Conservation (phyloP, 2,329 filamentous ascomycete genomes). For the Xylaria sp. region DNA sequence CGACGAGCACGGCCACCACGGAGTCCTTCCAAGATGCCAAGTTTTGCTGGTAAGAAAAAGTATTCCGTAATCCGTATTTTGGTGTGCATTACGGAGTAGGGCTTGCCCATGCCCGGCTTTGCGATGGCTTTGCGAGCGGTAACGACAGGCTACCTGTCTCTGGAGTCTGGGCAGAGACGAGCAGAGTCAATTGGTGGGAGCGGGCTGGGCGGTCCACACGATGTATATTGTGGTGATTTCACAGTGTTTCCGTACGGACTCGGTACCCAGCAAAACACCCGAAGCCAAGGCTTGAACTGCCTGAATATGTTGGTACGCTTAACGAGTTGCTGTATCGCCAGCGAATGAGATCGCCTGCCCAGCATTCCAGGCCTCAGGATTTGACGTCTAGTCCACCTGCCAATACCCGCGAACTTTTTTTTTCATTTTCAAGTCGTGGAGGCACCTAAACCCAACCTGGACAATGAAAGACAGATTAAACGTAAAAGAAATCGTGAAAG, state of each 20-base stretch:
- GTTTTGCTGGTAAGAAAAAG: too few species aligned
- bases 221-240: background rate
- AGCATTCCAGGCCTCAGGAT: conserved; percentile 7
- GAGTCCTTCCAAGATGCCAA: too few species aligned
- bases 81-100: too few species aligned
- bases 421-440: too few species aligned
- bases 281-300: conserved; percentile 14
- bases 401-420: too few species aligned
- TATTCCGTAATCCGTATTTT: too few species aligned
- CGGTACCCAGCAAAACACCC: background rate
- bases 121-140: background rate
- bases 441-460: too few species aligned
- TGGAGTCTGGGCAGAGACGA: background rate
- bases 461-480: too few species aligned
- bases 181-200: background rate
- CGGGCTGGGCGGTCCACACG: background rate
- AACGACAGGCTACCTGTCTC: conserved; percentile 1
- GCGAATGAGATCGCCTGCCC: conserved; percentile 10
- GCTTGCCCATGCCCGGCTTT: background rate
- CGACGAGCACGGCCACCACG: too few species aligned
- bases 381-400: too few species aligned
- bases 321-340: background rate
- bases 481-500: too few species aligned
- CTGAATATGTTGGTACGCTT: conserved; percentile 10
- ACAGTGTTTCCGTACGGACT: background rate